phyloP scores from a whole-genome alignment of 2,329 filamentous ascomycete genomes.

The Knoxdaviesia capensis region DNA sequence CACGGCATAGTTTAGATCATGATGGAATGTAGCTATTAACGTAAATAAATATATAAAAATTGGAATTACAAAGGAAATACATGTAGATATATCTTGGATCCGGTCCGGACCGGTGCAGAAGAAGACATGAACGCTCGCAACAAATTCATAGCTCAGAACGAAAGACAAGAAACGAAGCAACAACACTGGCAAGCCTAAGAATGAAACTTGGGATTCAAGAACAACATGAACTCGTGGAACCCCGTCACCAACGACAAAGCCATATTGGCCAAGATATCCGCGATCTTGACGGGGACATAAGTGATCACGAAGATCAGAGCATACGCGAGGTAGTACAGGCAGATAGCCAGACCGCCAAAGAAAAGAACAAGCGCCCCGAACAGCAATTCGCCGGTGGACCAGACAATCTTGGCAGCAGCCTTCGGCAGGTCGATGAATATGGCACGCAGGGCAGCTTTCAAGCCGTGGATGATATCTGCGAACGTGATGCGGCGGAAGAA shows the following conservation, averaged over 20 bases:
- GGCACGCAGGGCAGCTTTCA: conserved; percentile 11
- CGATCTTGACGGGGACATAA: conserved; percentile 15
- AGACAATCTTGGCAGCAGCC: conserved; percentile 9
- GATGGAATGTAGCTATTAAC: too few relatives aligned
- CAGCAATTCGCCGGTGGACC: conserved; percentile 7
- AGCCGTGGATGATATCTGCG: conserved; percentile 18
- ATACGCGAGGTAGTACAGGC: conserved; percentile 9
- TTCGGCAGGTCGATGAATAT: conserved; percentile 13
- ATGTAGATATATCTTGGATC: too few relatives aligned
- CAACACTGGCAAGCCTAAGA: background rate
- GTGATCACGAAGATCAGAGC: conserved; percentile 11
- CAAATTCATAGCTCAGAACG: background rate
- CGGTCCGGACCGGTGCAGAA: too few relatives aligned
- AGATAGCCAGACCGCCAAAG: conserved; percentile 12
- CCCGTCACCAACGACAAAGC: conserved; percentile 12
- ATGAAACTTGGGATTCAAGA: conserved; percentile 15
- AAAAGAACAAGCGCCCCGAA: conserved; percentile 11
- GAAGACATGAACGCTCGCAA: too few relatives aligned
- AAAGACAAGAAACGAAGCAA: background rate
- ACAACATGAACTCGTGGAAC: conserved; percentile 16
- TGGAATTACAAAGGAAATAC: too few relatives aligned
- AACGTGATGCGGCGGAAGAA: conserved; percentile 16
- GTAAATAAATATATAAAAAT: too few relatives aligned
- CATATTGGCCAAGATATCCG: conserved; percentile 12
- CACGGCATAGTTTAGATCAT: too few relatives aligned